These are phyloP conservation scores for Anastatica hierochuntica DNA, from an alignment of 345 rosid genomes.

Conservation along the genomic window DNA sequence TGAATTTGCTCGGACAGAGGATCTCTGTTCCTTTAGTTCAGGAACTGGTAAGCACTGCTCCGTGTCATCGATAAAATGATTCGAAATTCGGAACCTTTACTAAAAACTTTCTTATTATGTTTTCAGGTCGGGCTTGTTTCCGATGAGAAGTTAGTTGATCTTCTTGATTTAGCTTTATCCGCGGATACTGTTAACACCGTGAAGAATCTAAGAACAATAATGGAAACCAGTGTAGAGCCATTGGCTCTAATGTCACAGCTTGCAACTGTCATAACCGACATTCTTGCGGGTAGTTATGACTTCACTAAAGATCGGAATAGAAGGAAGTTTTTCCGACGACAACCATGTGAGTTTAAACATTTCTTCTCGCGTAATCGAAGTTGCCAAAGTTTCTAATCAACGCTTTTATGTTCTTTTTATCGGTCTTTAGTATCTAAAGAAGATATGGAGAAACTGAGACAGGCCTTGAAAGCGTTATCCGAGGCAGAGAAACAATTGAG, in stretches of 20 bases:
- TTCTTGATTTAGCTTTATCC: conserved; percentile 97
- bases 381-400: background rate
- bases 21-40: conserved; percentile 84
- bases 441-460: conserved; percentile 95
- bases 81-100: background rate
- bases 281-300: conserved; percentile 89
- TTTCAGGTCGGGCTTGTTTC: conserved; percentile 88
- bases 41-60: conserved; percentile 55
- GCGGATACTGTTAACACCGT: conserved; percentile 99
- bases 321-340: conserved; percentile 71
- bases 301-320: conserved; percentile 61
- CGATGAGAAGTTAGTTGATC: conserved; percentile 96
- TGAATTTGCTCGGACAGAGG: conserved; percentile 82
- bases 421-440: conserved; percentile 67
- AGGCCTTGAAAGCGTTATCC: conserved; percentile 83
- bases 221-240: conserved; percentile 97
- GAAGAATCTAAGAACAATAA: conserved; percentile 79
- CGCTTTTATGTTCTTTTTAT: background rate
- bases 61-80: background rate
- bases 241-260: conserved; percentile 99
- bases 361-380: background rate
- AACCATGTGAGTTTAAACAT: conserved; percentile 55
- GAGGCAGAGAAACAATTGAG: conserved; percentile 96
- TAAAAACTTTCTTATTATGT: background rate
- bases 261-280: conserved; percentile 93